Base-by-base conservation (phyloP, 306 rosid genomes). In the Benincasa hispida region DNA sequence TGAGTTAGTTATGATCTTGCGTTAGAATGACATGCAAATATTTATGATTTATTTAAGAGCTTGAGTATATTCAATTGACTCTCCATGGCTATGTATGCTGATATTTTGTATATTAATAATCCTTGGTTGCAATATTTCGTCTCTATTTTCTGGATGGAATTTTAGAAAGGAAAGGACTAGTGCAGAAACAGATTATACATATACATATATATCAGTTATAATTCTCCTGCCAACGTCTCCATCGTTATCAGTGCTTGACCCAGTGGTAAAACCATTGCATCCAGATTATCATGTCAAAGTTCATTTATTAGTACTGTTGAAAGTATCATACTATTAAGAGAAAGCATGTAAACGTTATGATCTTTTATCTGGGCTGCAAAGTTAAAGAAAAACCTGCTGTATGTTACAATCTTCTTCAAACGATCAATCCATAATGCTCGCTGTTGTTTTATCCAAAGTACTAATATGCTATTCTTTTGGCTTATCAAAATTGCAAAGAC, bases 401-500 rank as follows among this genome's bases (percentile, higher is more conserved):
- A 41, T 67, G 51, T 21, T 67, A 12, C 19, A 10, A 22, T 41
- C 74, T 1, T 2, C 53, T 11, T 39, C 22, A 5, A 41, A 37
- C 51, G 0, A n/a, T 66, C 28, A n/a, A 66, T 37, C 24, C n/a
- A 65, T 58, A 28, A 30, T 6, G 68, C 22, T 30, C 5, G 5
- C 22, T 61, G 22, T 6, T 17, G 3, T 5, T 65, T 35, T 22
- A 19, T n/a, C 27, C 72, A 5, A 66, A 39, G 10, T 28, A 30
- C 27, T 48, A 73, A 73, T 28, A 32, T 9, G 2, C 70, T 8
- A 14, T 25, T 78, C 15, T 24, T 56, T 53, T 78, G 83, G 34
- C 72, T 65, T 84, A 61, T 79, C 79, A 73, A 86, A 67, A 77
- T 47, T 76, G 65, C 66, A 28, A 62, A 91, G 98, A 78, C 87